These are phyloP conservation scores for Amniculicola lignicola DNA, from an alignment of 495 filamentous ascomycete genomes.

Conservation along the genomic window DNA sequence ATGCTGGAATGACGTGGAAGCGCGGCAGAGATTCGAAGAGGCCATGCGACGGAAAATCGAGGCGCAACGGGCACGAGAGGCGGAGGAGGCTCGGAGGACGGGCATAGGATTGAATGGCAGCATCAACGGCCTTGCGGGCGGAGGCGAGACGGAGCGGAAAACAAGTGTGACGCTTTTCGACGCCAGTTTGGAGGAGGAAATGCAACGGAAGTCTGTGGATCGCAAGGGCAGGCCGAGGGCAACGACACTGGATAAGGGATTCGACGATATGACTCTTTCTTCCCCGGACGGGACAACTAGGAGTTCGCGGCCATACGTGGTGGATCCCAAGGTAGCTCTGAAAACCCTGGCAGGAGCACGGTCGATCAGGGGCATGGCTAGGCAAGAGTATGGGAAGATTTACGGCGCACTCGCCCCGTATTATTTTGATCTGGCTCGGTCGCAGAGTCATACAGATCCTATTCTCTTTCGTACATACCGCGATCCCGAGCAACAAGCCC, in stretches of 20 bases:
- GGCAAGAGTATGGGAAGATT: conserved; percentile 86
- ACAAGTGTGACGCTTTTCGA: conserved; percentile 64
- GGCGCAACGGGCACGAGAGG: conserved; percentile 51
- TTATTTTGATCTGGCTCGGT: conserved; percentile 74
- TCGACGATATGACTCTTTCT: conserved; percentile 61
- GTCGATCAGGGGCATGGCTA: conserved; percentile 81
- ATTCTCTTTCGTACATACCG: conserved; percentile 80
- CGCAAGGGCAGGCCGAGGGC: conserved; percentile 11
- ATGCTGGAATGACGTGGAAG: conserved; percentile 89
- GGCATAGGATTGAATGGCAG: conserved; percentile 43
- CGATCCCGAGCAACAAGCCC: conserved; percentile 84
- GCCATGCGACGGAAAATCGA: conserved; percentile 65
- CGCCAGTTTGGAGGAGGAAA: conserved; percentile 58
- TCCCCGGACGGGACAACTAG: conserved; percentile 20
- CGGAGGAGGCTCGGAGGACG: conserved; percentile 47
- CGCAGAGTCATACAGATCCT: conserved; percentile 73
- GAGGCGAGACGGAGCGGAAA: conserved; percentile 27
- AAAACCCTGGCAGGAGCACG: conserved; percentile 62
- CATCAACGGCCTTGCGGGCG: conserved; percentile 35
- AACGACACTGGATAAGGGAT: conserved; percentile 56
- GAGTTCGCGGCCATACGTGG: neutral
- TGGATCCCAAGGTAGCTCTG: conserved; percentile 59
- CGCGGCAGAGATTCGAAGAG: conserved; percentile 72
- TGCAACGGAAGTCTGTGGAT: conserved; percentile 38
- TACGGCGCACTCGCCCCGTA: conserved; percentile 85